These are phyloP conservation scores for Fraxinus xanthoxyloides DNA, from an alignment of 305 asterid genomes.

Conservation along the genomic window DNA sequence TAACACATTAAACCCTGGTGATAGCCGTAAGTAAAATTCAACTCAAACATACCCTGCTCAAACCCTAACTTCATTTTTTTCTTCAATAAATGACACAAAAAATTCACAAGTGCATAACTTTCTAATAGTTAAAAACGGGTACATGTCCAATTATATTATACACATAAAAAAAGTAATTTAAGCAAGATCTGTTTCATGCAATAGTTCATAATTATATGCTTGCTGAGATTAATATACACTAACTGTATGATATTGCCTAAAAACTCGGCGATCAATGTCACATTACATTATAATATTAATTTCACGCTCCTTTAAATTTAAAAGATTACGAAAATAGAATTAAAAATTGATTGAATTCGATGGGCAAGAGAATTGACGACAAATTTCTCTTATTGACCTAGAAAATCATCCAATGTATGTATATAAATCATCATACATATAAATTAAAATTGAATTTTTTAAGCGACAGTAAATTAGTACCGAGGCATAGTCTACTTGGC, in stretches of 20 bases:
- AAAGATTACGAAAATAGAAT: neutral
- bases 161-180: neutral
- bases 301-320: neutral
- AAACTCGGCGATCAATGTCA: neutral
- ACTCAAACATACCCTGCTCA: neutral
- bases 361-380: neutral
- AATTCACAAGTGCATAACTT: neutral
- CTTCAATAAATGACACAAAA: neutral
- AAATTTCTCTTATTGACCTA: neutral
- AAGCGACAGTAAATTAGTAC: slow-evolving; percentile 22
- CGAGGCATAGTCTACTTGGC: slow-evolving; percentile 41
- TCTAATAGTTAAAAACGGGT: neutral
- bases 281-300: neutral
- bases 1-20: neutral
- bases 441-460: neutral
- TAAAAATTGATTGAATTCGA: neutral
- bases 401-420: neutral
- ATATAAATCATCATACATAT: neutral
- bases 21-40: neutral
- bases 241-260: neutral
- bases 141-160: neutral
- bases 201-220: neutral
- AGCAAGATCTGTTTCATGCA: neutral
- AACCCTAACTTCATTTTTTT: neutral
- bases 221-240: neutral